Evolutionary conservation across 306 rosid species (phyloP).

Genomic region (Casuarina equisetifolia): DNA sequence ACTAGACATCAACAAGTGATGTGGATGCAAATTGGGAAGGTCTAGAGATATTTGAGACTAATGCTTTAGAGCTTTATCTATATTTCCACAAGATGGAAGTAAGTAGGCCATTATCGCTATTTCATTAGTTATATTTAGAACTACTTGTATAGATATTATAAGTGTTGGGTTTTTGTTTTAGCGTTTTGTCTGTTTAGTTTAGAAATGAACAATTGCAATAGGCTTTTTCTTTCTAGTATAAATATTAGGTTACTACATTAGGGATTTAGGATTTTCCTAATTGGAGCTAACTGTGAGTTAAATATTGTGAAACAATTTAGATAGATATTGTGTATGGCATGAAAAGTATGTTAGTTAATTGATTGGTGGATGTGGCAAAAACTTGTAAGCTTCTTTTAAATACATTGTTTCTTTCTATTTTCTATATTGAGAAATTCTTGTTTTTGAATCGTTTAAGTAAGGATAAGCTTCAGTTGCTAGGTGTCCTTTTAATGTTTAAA

Average conservation of each 20-base stretch:
- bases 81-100: conserved; percentile 82
- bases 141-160: too few relatives aligned
- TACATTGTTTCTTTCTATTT: conserved; percentile 57
- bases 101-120: neutral
- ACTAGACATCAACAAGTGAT: neutral
- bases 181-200: too few relatives aligned
- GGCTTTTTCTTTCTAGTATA: neutral
- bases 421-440: conserved; percentile 64
- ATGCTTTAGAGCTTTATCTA: conserved; percentile 62
- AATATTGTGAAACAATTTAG: conserved; percentile 68
- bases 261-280: neutral
- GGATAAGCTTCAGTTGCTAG: conserved; percentile 66
- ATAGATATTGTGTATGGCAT: conserved; percentile 63
- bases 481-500: conserved; percentile 72
- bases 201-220: neutral
- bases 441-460: conserved; percentile 44
- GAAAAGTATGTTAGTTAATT: conserved; percentile 82
- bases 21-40: conserved; percentile 27
- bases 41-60: conserved; percentile 57
- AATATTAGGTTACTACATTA: neutral
- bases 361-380: conserved; percentile 92
- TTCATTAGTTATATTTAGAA: neutral
- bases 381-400: conserved; percentile 76
- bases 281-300: conserved; percentile 19
- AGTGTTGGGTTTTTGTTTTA: neutral